phyloP scores from a whole-genome alignment of 768 basidiomycete genomes.

The Calvatia gigantea region DNA sequence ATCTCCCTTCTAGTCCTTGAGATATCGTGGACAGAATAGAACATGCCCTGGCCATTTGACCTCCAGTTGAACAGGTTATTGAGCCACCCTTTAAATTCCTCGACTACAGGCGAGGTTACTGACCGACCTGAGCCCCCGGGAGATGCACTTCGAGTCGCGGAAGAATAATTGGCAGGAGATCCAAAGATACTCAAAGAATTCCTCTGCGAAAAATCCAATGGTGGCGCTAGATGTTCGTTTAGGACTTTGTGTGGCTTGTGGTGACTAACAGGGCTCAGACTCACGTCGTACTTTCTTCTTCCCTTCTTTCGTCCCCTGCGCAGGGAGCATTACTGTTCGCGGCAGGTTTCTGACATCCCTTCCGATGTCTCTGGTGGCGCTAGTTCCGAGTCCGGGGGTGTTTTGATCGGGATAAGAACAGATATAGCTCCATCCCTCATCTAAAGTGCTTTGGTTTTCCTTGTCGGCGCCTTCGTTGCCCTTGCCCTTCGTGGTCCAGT shows the following conservation, averaged over 20 bases:
- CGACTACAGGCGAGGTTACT: conserved; percentile 67
- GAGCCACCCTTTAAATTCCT: conserved; percentile 92
- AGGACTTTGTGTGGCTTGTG: too few relatives aligned
- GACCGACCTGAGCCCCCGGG: conserved; percentile 23
- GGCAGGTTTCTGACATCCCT: conserved; percentile 38
- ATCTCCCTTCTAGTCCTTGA: conserved; percentile 63
- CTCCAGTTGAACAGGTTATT: conserved; percentile 95
- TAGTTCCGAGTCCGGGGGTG: conserved; percentile 29
- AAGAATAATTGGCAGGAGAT: conserved; percentile 30
- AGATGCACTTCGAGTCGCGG: conserved; percentile 20
- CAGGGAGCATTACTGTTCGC: conserved; percentile 19
- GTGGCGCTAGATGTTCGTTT: conserved; percentile 39
- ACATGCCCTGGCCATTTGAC: conserved; percentile 43
- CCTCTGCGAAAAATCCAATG: conserved; percentile 48
- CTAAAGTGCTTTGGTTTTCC: conserved; percentile 36
- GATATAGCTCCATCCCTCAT: conserved; percentile 38
- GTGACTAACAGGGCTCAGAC: conserved; percentile 18
- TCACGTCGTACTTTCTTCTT: conserved; percentile 55
- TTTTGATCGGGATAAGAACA: conserved; percentile 26
- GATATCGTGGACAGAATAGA: conserved; percentile 57
- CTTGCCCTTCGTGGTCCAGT: background rate
- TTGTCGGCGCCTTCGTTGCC: conserved; percentile 30
- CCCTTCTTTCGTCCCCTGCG: conserved; percentile 42
- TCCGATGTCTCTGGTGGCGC: conserved; percentile 43
- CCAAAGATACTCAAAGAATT: conserved; percentile 45